Evolutionary conservation across 768 basidiomycete species (phyloP).

Genomic region (Boletus tomentosulus): DNA sequence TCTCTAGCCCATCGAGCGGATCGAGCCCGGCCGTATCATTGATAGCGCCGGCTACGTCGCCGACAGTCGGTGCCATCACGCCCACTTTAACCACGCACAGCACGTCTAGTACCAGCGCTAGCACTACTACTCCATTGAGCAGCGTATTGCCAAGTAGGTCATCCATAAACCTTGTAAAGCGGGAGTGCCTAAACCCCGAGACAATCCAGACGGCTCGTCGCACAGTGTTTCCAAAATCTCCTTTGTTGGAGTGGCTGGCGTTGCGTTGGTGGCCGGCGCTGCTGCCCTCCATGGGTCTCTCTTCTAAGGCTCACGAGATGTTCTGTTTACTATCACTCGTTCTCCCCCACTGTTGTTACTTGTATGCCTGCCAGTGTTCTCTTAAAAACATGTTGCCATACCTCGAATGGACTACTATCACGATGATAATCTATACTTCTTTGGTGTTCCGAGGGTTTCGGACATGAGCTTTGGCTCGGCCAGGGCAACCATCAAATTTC

Average conservation of each 20-base stretch:
- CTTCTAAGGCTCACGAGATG: not conserved
- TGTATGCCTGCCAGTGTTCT: not conserved
- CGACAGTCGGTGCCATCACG: not conserved
- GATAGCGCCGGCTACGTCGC: too few species aligned
- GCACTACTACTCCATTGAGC: not conserved
- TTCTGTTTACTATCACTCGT: not conserved
- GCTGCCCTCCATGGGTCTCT: not conserved
- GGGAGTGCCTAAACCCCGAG: not conserved
- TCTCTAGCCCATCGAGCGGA: not conserved
- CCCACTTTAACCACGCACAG: not conserved
- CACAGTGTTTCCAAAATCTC: constrained; percentile 2
- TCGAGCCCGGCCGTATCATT: not conserved
- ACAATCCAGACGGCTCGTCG: constrained; percentile 2
- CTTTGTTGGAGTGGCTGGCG: not conserved
- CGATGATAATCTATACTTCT: constrained; percentile 4
- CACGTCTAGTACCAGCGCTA: not conserved
- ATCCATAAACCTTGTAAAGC: not conserved
- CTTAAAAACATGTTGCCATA: not conserved
- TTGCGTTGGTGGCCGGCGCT: constrained; percentile 9
- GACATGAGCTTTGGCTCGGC: not conserved
- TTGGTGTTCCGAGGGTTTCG: not conserved
- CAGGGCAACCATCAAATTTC: constrained; percentile 22
- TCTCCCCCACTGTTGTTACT: not conserved
- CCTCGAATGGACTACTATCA: not conserved
- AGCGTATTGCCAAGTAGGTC: constrained; percentile 1